These are phyloP conservation scores for Piromyces finnis DNA, from an alignment of 192 early-diverging fungal species.

Conservation along the genomic window DNA sequence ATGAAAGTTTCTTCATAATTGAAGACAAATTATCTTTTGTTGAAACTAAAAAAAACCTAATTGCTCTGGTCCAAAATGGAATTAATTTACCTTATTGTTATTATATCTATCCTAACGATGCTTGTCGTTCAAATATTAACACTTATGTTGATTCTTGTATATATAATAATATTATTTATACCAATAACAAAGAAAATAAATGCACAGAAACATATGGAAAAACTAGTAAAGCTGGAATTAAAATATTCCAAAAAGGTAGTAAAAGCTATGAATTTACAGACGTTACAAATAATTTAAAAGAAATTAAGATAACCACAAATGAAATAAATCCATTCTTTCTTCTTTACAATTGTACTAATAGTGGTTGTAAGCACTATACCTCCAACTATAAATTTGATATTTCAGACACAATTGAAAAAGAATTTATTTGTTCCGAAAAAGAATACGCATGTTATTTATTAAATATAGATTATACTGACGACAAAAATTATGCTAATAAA, in stretches of 20 bases:
- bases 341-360: neutral
- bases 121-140: neutral
- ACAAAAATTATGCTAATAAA: neutral
- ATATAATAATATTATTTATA: neutral
- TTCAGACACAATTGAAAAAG: neutral
- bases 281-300: neutral
- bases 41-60: neutral
- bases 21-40: neutral
- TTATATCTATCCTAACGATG: neutral
- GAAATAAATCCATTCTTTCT: neutral
- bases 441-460: neutral
- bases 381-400: neutral
- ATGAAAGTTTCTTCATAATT: neutral
- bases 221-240: neutral
- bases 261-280: neutral
- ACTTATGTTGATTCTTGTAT: neutral
- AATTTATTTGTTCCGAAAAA: neutral
- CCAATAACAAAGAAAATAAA: neutral
- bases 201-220: neutral
- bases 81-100: neutral
- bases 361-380: neutral
- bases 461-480: neutral
- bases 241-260: neutral
- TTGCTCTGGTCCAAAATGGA: neutral
- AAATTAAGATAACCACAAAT: neutral